Percentiles rank a stretch among this genome's conserved stretches.
Conservation (phyloP, 179 eudicot species). For the Beta corolliflora region DNA sequence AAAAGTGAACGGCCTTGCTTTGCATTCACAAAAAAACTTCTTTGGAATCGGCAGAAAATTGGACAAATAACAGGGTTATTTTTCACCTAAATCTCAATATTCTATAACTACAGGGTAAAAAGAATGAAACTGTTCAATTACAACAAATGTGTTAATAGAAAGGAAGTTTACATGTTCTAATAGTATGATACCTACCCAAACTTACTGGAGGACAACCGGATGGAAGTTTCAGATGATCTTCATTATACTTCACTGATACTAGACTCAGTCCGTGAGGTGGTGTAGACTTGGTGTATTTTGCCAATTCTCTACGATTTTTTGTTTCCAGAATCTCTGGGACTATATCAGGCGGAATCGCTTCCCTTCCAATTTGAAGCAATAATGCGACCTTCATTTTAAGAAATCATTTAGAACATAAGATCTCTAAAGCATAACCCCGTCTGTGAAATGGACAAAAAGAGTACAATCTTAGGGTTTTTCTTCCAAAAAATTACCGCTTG, state of each 20-base stretch:
- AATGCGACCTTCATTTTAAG: slow-evolving; percentile 60
- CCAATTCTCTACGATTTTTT: slow-evolving; percentile 70
- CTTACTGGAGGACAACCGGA: slow-evolving; percentile 57
- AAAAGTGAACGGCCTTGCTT: neutral
- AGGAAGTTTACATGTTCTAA: slow-evolving; percentile 79
- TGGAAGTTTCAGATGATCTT: slow-evolving; percentile 69
- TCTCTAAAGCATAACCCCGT: neutral
- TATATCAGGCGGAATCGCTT: slow-evolving; percentile 75
- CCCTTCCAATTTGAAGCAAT: slow-evolving; percentile 87
- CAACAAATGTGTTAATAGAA: slow-evolving; percentile 27
- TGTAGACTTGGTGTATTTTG: slow-evolving; percentile 57
- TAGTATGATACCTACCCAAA: slow-evolving; percentile 63
- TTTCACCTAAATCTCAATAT: neutral
- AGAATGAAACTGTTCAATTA: neutral
- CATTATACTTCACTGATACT: slow-evolving; percentile 60
- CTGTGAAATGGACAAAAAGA: neutral
- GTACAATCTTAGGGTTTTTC: neutral
- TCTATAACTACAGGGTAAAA: neutral
- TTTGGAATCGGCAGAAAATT: neutral
- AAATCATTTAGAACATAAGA: neutral
- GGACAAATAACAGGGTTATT: neutral
- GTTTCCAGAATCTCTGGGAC: slow-evolving; percentile 64
- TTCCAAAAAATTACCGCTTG: neutral
- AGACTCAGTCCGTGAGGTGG: slow-evolving; percentile 88
- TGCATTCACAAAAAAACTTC: neutral